Evolutionary conservation across 2,329 filamentous ascomycete genomes (phyloP).

Genomic region (Lasiodiplodia sp.): DNA sequence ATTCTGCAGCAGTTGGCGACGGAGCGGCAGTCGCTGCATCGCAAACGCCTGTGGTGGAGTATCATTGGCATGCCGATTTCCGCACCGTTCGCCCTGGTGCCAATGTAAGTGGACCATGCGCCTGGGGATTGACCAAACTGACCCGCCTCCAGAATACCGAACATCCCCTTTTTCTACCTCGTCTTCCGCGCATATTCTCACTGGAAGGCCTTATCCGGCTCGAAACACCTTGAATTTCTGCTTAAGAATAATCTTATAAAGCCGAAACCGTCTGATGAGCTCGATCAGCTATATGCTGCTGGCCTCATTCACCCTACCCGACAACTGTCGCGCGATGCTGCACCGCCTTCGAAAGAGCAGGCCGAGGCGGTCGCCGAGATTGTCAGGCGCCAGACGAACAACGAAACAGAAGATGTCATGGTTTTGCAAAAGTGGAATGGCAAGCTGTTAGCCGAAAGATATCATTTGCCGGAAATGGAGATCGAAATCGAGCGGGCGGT

Average conservation of each 20-base stretch:
- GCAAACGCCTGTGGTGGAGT: slow-evolving; percentile 79
- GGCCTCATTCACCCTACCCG: slow-evolving; percentile 55
- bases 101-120: slow-evolving; percentile 69
- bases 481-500: slow-evolving; percentile 62
- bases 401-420: slow-evolving; percentile 55
- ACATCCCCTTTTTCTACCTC: slow-evolving; percentile 96
- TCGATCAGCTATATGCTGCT: slow-evolving; percentile 77
- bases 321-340: slow-evolving; percentile 48
- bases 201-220: slow-evolving; percentile 74
- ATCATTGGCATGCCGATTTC: slow-evolving; percentile 83
- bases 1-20: slow-evolving; percentile 76
- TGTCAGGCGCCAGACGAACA: slow-evolving; percentile 50
- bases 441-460: slow-evolving; percentile 58
- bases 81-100: slow-evolving; percentile 81
- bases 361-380: slow-evolving; percentile 47
- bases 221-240: slow-evolving; percentile 84
- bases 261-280: slow-evolving; percentile 67
- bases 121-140: slow-evolving; percentile 14
- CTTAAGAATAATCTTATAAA: slow-evolving; percentile 74
- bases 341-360: slow-evolving; percentile 46
- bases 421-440: slow-evolving; percentile 59
- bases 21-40: slow-evolving; percentile 81
- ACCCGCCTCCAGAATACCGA: slow-evolving; percentile 71
- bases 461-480: slow-evolving; percentile 59
- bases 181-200: slow-evolving; percentile 76